Evolutionary conservation across 768 basidiomycete species (phyloP), one percentile per base, ranked within the genome.

Genomic region (Boletales sp.): DNA sequence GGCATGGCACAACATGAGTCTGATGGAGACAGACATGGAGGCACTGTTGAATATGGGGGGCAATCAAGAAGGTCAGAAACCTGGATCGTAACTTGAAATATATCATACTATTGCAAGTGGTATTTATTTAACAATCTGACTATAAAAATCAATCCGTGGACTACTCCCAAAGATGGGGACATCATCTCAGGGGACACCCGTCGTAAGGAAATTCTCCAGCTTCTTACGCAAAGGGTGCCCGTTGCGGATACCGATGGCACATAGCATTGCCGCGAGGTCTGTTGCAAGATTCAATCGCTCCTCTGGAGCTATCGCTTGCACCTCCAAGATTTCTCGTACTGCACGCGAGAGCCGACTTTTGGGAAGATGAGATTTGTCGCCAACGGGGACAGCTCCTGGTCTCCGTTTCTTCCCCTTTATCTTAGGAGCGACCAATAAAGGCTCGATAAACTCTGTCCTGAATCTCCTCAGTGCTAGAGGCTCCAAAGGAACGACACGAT

Each of bases 391-490:
- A 19, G 80, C 76, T 66, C 70, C 79, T 73, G 51, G 69, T 63
- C 66, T 83, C 59, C 75, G 79, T 46, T 66, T 68, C 55, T 66
- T 74, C 38, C 64, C 68, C 55, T 82, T 82, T 53, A 76, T 60
- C 67, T 83, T 87, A n/a, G 87, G 87, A 34, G 80, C 75, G 18
- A 79, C 74, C 45, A 89, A 70, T 30, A 89, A 63, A 18, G 83
- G 84, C 55, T 88, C 87, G 48, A 88, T 69, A 55, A 87, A 76
- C 62, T 88, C 86, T 37, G 75, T 79, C 60, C 87, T 78, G 61
- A 90, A 89, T 38, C 84, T 76, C 39, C 87, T 80, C 64, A 80
- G 75, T 41, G 86, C 87, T 40, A 88, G 73, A 44, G 86, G 77
- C 32, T 74, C 60, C 50, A 90, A 68, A 17, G 80, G 78, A 50